phyloP scores from a whole-genome alignment of 2,329 filamentous ascomycete genomes.

The Aspergillus bombycis region DNA sequence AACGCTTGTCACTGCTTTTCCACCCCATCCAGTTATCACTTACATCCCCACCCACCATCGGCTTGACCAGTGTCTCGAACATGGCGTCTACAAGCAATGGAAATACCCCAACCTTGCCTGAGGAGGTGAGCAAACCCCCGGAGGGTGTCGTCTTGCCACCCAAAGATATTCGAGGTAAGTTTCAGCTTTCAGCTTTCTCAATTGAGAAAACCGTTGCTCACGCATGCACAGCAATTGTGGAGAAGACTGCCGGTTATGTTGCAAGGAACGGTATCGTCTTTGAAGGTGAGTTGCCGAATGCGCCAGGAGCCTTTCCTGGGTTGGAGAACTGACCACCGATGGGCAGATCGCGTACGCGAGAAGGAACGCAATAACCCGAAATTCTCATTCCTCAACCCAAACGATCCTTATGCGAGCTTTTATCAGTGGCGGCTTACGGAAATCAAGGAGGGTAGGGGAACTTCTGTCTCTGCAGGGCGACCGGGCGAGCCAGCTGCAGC shows the following conservation, averaged over 20 bases:
- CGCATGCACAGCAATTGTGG: constrained; percentile 64
- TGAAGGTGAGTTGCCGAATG: constrained; percentile 54
- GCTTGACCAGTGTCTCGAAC: constrained; percentile 13
- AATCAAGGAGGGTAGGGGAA: constrained; percentile 81
- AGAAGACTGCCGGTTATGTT: constrained; percentile 94
- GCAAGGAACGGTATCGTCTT: constrained; percentile 68
- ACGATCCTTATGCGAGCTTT: constrained; percentile 84
- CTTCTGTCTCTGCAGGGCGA: constrained; percentile 74
- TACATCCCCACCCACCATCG: background rate
- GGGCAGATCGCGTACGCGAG: constrained; percentile 72
- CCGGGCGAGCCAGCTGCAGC: constrained; percentile 62
- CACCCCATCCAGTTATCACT: background rate
- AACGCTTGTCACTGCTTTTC: background rate
- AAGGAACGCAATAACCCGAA: constrained; percentile 86
- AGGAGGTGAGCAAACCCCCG: constrained; percentile 75
- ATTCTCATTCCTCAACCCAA: constrained; percentile 80
- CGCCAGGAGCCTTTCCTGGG: background rate
- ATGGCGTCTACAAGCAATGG: constrained; percentile 49
- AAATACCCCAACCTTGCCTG: constrained; percentile 42
- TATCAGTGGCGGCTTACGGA: constrained; percentile 90
- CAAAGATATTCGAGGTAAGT: constrained; percentile 71
- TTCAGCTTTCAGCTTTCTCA: background rate
- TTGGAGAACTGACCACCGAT: background rate
- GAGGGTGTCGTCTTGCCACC: constrained; percentile 83
- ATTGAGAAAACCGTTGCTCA: constrained; percentile 23